Conservation (phyloP, 2,329 filamentous ascomycete genomes). For the Ciborinia camelliae region DNA sequence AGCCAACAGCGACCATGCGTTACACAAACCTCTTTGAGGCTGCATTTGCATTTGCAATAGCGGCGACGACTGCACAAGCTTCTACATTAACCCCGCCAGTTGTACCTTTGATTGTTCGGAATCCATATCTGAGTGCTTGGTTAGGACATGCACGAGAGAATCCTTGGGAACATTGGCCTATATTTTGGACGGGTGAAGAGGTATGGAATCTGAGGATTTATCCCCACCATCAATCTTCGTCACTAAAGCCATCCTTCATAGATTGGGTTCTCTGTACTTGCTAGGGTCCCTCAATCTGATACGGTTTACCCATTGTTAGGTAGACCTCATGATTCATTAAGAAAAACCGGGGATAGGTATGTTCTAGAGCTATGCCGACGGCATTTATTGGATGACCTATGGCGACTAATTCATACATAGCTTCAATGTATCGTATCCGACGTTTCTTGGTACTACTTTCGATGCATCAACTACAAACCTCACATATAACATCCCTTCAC, state of each 20-base stretch:
- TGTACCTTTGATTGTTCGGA: conserved; percentile 55
- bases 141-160: conserved; percentile 63
- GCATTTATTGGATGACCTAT: background rate
- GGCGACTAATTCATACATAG: conserved; percentile 35
- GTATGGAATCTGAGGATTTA: conserved; percentile 37
- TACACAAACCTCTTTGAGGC: conserved; percentile 34
- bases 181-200: conserved; percentile 74
- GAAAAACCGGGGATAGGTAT: conserved; percentile 39
- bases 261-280: conserved; percentile 62
- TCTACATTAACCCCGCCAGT: conserved; percentile 55
- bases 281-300: conserved; percentile 56
- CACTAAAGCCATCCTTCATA: conserved; percentile 31
- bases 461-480: conserved; percentile 70
- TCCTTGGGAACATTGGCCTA: conserved; percentile 83
- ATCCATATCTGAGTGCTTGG: conserved; percentile 60
- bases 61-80: conserved; percentile 40
- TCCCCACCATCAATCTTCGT: background rate
- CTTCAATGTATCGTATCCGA: conserved; percentile 56
- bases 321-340: conserved; percentile 61
- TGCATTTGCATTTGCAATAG: conserved; percentile 33
- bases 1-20: conserved; percentile 29
- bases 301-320: conserved; percentile 63
- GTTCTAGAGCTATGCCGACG: background rate
- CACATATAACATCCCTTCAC: conserved; percentile 56
- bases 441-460: conserved; percentile 59